Conservation (phyloP, 2,329 filamentous ascomycete genomes). For the Mariannaea elegans region DNA sequence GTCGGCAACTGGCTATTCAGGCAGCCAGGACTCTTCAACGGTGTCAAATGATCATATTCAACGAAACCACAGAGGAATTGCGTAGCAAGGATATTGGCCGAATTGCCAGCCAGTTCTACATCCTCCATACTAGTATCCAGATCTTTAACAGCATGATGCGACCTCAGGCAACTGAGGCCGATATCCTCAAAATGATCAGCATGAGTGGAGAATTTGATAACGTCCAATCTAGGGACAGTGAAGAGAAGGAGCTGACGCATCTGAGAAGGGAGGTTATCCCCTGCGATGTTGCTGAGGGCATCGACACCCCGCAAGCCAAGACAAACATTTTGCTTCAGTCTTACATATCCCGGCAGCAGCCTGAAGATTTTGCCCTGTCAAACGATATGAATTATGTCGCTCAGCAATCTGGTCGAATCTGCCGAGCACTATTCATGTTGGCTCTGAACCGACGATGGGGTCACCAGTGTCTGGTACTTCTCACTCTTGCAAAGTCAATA, state of each 20-base stretch:
- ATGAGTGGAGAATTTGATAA: slow-evolving; percentile 99
- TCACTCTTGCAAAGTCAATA: slow-evolving; percentile 95
- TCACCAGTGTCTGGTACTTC: slow-evolving; percentile 88
- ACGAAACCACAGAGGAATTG: slow-evolving; percentile 91
- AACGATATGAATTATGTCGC: slow-evolving; percentile 96
- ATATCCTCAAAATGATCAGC: slow-evolving; percentile 94
- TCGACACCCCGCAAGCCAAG: slow-evolving; percentile 82
- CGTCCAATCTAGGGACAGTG: slow-evolving; percentile 89
- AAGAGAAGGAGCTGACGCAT: slow-evolving; percentile 84
- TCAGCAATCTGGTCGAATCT: slow-evolving; percentile 94
- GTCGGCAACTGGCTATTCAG: slow-evolving; percentile 86
- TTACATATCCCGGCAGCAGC: slow-evolving; percentile 86
- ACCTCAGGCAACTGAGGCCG: slow-evolving; percentile 84
- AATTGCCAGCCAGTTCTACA: slow-evolving; percentile 97
- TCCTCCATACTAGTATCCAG: slow-evolving; percentile 90
- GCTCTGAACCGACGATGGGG: slow-evolving; percentile 95
- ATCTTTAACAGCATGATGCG: slow-evolving; percentile 97
- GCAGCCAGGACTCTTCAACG: slow-evolving; percentile 87
- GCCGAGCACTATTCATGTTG: slow-evolving; percentile 95
- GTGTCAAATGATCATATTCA: slow-evolving; percentile 99
- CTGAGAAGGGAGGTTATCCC: slow-evolving; percentile 76
- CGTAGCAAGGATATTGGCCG: slow-evolving; percentile 94
- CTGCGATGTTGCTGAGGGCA: slow-evolving; percentile 80
- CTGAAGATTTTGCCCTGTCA: slow-evolving; percentile 92
- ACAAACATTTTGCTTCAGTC: slow-evolving; percentile 95